These are phyloP conservation scores for Collybia sordida DNA, from an alignment of 768 basidiomycete species.

Conservation along the genomic window DNA sequence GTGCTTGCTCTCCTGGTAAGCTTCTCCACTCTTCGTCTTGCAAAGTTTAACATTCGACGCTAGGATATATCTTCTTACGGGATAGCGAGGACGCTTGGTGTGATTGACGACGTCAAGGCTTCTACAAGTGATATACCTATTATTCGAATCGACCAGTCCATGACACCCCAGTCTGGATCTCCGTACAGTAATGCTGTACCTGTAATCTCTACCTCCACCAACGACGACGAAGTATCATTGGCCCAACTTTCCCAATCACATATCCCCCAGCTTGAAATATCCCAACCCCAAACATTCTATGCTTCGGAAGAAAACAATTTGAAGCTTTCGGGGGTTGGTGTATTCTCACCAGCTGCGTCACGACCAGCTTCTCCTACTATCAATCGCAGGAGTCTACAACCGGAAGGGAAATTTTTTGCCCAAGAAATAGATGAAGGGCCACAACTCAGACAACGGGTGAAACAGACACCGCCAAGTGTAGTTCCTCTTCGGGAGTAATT, in stretches of 20 bases:
- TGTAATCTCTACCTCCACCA: conserved; percentile 2
- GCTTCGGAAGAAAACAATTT: conserved; percentile 49
- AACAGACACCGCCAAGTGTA: conserved; percentile 1
- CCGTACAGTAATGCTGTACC: conserved; percentile 25
- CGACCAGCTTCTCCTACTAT: conserved; percentile 64
- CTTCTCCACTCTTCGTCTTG: conserved; percentile 13
- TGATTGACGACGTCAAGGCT: conserved; percentile 73
- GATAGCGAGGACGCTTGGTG: conserved; percentile 79
- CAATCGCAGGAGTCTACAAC: conserved; percentile 33
- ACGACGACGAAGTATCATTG: not conserved
- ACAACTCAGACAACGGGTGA: conserved; percentile 13
- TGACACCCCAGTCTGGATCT: conserved; percentile 22
- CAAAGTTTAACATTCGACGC: conserved; percentile 6
- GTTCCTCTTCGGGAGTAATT: not conserved
- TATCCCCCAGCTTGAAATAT: conserved; percentile 12
- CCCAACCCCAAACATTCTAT: conserved; percentile 47
- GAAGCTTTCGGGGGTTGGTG: conserved; percentile 65
- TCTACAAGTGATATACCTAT: conserved; percentile 63
- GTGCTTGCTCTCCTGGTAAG: conserved; percentile 54
- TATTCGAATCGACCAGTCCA: conserved; percentile 28
- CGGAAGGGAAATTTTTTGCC: conserved; percentile 10
- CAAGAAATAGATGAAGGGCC: conserved; percentile 19
- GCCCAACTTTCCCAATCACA: not conserved
- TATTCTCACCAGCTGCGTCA: conserved; percentile 72
- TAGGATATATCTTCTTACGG: conserved; percentile 82